A percentile compares a stretch with the other conserved stretches of the same genome.
Evolutionary conservation across 306 rosid species (phyloP).

Genomic region (Lathyrus tuberosus): DNA sequence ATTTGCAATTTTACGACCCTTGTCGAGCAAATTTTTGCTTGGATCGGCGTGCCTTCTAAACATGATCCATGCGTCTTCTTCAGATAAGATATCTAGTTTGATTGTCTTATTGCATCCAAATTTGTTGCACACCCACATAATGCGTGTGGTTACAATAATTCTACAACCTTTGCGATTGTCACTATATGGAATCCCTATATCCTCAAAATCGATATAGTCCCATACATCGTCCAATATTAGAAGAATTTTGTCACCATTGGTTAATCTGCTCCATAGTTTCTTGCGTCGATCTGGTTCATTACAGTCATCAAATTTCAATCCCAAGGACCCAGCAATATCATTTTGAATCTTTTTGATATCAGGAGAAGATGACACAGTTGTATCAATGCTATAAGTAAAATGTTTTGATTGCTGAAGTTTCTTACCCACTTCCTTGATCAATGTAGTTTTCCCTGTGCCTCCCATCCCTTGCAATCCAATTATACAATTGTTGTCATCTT

Average conservation of each 20-base stretch:
- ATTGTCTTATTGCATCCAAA: neutral
- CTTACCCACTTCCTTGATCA: conserved; percentile 13
- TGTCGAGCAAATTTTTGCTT: neutral
- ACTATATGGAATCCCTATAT: conserved; percentile 2
- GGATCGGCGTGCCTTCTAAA: neutral
- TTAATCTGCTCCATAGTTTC: neutral
- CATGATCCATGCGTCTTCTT: neutral
- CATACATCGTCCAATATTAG: conserved; percentile 36
- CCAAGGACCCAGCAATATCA: conserved; percentile 15
- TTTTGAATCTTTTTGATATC: conserved; percentile 18
- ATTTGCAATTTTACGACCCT: too few relatives aligned
- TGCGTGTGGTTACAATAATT: conserved; percentile 17
- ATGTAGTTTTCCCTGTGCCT: conserved; percentile 26
- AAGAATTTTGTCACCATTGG: conserved; percentile 12
- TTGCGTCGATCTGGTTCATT: neutral
- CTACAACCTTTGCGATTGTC: neutral
- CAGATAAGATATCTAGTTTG: neutral
- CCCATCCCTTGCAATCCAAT: conserved; percentile 35
- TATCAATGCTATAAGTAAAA: neutral
- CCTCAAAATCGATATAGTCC: neutral
- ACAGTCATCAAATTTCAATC: accelerated
- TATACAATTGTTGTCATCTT: neutral
- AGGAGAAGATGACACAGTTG: neutral
- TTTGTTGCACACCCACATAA: neutral
- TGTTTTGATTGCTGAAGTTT: neutral